Conservation (phyloP, 305 asterid species). For the Plantago rigida region DNA sequence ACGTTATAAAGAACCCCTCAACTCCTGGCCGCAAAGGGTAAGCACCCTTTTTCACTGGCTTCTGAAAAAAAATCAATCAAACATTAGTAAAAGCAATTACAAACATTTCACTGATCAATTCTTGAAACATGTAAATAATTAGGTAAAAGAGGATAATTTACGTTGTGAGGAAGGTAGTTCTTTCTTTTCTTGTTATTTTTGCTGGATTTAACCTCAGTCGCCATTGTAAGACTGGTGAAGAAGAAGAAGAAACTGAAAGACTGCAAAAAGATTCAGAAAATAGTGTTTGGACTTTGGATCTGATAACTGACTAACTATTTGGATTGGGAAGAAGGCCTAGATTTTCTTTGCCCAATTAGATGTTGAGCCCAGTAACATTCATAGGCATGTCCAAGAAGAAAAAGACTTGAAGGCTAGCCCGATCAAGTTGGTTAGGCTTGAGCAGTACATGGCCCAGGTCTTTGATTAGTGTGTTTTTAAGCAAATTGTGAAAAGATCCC, state of each 20-base stretch:
- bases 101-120: conserved; percentile 6
- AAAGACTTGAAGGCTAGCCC: too few species aligned
- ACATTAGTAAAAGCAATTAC: background rate
- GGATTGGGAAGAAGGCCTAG: too few species aligned
- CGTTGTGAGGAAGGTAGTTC: conserved; percentile 66
- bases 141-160: conserved; percentile 16
- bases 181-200: conserved; percentile 51
- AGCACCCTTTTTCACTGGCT: conserved; percentile 67
- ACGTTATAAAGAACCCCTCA: conserved; percentile 92
- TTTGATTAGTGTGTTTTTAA: too few species aligned
- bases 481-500: too few species aligned
- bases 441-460: too few species aligned
- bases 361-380: too few species aligned
- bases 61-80: conserved; percentile 33
- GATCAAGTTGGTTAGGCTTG: too few species aligned
- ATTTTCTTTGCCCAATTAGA: too few species aligned
- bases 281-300: too few species aligned
- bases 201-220: conserved; percentile 44
- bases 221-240: conserved; percentile 38
- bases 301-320: too few species aligned
- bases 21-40: conserved; percentile 77
- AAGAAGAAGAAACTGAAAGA: background rate
- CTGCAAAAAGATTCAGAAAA: background rate
- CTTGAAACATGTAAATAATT: background rate
- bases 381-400: too few species aligned